Evolutionary conservation across 176 grass and related monocot species (phyloP).

Genomic region (Oryza meridionalis): DNA sequence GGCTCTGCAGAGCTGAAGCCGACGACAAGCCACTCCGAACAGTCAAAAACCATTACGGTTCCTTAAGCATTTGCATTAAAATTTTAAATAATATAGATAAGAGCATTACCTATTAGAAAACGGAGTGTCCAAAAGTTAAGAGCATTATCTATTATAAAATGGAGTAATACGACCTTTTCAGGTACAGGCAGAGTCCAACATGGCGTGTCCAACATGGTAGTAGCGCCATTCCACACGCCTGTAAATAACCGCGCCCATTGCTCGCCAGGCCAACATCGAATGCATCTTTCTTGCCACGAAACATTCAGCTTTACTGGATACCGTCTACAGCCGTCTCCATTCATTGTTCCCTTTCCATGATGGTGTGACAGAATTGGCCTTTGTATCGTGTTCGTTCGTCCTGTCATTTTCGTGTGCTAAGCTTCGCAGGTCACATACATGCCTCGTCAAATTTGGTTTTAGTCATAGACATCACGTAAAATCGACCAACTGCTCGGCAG

Average conservation of each 20-base stretch:
- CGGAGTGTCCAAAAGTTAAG: too few relatives aligned
- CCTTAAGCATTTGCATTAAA: too few relatives aligned
- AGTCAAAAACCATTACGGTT: too few relatives aligned
- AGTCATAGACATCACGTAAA: neutral
- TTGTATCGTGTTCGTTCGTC: neutral
- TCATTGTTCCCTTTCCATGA: neutral
- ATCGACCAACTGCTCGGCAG: neutral
- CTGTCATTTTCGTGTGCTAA: neutral
- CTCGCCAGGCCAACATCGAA: neutral
- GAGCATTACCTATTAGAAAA: too few relatives aligned
- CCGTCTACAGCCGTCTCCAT: neutral
- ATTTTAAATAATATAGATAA: too few relatives aligned
- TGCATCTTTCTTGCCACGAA: neutral
- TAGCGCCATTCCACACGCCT: neutral
- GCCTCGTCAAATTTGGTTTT: neutral
- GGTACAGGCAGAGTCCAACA: too few relatives aligned
- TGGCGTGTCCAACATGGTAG: neutral
- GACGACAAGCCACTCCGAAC: slow-evolving; percentile 36
- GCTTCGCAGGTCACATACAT: neutral
- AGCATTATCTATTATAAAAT: too few relatives aligned
- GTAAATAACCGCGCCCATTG: neutral
- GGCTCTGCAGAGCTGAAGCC: slow-evolving; percentile 49
- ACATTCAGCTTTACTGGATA: neutral
- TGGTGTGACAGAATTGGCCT: neutral
- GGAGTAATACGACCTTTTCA: too few relatives aligned